These are phyloP conservation scores for Panicum virgatum DNA, from an alignment of 202 grass and related monocot genomes.

Conservation along the genomic window DNA sequence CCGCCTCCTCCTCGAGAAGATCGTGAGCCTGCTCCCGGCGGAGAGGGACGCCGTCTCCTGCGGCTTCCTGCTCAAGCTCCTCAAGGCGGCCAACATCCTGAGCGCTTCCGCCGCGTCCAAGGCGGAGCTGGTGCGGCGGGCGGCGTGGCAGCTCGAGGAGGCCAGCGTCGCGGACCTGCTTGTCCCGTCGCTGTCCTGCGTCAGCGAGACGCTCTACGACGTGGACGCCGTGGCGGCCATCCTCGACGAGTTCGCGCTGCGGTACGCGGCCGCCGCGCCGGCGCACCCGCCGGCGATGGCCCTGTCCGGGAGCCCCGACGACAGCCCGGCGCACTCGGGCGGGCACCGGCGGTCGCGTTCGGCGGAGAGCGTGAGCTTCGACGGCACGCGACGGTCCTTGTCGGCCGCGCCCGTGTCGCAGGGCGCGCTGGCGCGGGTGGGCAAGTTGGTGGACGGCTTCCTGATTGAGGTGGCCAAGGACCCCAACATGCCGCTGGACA, in stretches of 20 bases:
- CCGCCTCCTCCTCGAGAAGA: slow-evolving; percentile 78
- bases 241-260: slow-evolving; percentile 84
- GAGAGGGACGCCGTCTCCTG: slow-evolving; percentile 82
- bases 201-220: slow-evolving; percentile 61
- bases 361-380: slow-evolving; percentile 80
- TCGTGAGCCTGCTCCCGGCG: slow-evolving; percentile 73
- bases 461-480: slow-evolving; percentile 73
- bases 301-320: slow-evolving; percentile 44
- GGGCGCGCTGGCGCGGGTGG: slow-evolving; percentile 62
- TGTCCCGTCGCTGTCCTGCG: slow-evolving; percentile 56
- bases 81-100: slow-evolving; percentile 85
- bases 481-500: slow-evolving; percentile 71
- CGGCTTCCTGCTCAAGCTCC: slow-evolving; percentile 82
- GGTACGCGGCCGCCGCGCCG: slow-evolving; percentile 41
- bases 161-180: slow-evolving; percentile 68
- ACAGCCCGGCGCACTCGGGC: slow-evolving; percentile 46
- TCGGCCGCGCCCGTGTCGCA: slow-evolving; percentile 67
- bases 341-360: slow-evolving; percentile 76
- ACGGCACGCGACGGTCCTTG: slow-evolving; percentile 64
- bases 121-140: slow-evolving; percentile 62
- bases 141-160: slow-evolving; percentile 84
- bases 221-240: slow-evolving; percentile 69
- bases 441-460: slow-evolving; percentile 75
- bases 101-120: slow-evolving; percentile 58
- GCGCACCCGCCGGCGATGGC: neutral